Conservation (phyloP, 2,329 filamentous ascomycete genomes). For the Pseudopithomyces maydicus region DNA sequence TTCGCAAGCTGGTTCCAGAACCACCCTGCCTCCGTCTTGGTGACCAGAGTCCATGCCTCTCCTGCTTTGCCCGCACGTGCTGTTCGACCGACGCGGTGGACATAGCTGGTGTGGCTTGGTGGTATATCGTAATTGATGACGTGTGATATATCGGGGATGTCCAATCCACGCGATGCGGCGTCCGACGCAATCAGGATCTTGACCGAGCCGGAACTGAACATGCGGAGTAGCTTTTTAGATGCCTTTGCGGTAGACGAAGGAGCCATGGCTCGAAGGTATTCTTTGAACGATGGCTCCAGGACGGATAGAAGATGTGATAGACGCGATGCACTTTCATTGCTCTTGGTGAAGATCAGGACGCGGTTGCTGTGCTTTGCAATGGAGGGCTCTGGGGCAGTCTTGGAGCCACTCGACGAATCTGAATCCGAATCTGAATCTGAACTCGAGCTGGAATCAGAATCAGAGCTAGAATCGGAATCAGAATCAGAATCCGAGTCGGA, state of each 20-base stretch:
- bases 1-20: constrained; percentile 84
- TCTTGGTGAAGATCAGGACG: constrained; percentile 86
- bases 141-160: constrained; percentile 77
- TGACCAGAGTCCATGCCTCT: constrained; percentile 84
- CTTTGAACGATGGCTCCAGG: constrained; percentile 63
- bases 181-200: constrained; percentile 88
- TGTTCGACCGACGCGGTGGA: constrained; percentile 90
- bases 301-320: constrained; percentile 78
- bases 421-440: not conserved
- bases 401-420: constrained; percentile 10
- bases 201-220: constrained; percentile 67
- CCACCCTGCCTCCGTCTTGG: constrained; percentile 83
- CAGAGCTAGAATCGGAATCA: no score
- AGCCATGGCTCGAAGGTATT: constrained; percentile 71
- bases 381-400: constrained; percentile 11
- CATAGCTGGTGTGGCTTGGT: constrained; percentile 77
- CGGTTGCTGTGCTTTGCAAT: constrained; percentile 31
- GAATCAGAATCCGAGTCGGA: no score
- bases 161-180: constrained; percentile 88
- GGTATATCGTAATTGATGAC: constrained; percentile 96
- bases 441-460: no score
- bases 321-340: constrained; percentile 85
- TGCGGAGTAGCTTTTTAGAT: constrained; percentile 68
- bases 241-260: constrained; percentile 76
- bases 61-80: constrained; percentile 79